A percentile compares a stretch with the other conserved stretches of the same genome.
phyloP scores from a whole-genome alignment of 2,329 filamentous ascomycete species.

The Ceratocystis harringtonii region DNA sequence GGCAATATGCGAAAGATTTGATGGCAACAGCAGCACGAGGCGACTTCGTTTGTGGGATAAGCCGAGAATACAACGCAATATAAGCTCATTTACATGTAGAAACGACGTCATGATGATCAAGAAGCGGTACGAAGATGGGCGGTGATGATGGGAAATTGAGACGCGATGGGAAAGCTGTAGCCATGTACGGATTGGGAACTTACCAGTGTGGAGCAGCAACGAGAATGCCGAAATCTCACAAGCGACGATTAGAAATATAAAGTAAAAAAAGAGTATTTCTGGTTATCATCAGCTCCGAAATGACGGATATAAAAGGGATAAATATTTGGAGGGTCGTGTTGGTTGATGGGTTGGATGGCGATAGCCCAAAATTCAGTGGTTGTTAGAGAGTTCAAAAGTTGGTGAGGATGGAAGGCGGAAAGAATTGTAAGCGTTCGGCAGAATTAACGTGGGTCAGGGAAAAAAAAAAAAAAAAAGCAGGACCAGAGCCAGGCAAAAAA shows the following conservation, averaged over 20 bases:
- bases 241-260: not conserved
- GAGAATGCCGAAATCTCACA: not conserved
- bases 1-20: not conserved
- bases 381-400: constrained; percentile 14
- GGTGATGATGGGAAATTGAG: constrained; percentile 12
- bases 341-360: constrained; percentile 14
- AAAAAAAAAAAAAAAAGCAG: constrained; percentile 3
- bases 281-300: constrained; percentile 4
- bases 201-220: constrained; percentile 5
- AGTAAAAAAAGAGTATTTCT: constrained; percentile 9
- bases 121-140: constrained; percentile 6
- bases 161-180: constrained; percentile 15
- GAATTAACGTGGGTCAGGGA: constrained; percentile 10
- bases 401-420: constrained; percentile 17
- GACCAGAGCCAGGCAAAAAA: not conserved
- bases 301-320: constrained; percentile 9
- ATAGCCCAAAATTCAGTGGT: constrained; percentile 15
- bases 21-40: constrained; percentile 6
- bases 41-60: constrained; percentile 3
- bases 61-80: not conserved
- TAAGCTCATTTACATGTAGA: not conserved
- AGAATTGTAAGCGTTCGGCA: constrained; percentile 12
- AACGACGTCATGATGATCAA: constrained; percentile 13
- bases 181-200: constrained; percentile 4
- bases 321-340: constrained; percentile 5